Percentiles rank a stretch among this genome's conserved stretches.
These are phyloP conservation scores for Psilocybe subaeruginosa DNA, from an alignment of 768 basidiomycete genomes.

Conservation along the genomic window DNA sequence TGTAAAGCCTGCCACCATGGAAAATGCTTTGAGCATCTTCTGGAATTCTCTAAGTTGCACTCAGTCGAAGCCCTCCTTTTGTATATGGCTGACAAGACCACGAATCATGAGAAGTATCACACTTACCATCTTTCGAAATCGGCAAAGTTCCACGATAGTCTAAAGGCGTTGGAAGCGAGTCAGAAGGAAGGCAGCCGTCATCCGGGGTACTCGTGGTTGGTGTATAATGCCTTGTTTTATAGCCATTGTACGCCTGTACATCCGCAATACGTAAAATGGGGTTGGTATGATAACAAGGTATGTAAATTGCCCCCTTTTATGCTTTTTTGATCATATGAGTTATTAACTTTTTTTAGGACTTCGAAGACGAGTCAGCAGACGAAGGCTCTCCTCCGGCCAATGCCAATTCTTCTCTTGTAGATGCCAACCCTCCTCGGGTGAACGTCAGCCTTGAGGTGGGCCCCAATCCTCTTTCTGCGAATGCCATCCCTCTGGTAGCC, in stretches of 20 bases:
- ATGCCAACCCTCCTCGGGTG: too few relatives aligned
- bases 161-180: conserved; percentile 16
- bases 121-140: conserved; percentile 27
- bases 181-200: conserved; percentile 37
- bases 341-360: background rate
- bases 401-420: background rate
- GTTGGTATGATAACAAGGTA: conserved; percentile 61
- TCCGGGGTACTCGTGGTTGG: conserved; percentile 39
- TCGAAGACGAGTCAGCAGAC: background rate
- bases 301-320: background rate
- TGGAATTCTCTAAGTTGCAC: conserved; percentile 37
- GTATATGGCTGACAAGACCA: conserved; percentile 24
- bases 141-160: conserved; percentile 19
- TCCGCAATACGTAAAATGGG: conserved; percentile 38
- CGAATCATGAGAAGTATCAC: conserved; percentile 33
- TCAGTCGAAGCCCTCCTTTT: conserved; percentile 38
- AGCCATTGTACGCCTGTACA: conserved; percentile 46
- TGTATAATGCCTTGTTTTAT: conserved; percentile 51
- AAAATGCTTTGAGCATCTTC: conserved; percentile 42
- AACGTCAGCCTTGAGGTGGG: background rate
- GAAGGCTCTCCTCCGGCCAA: background rate
- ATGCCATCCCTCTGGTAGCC: background rate
- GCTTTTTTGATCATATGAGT: background rate
- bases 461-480: background rate
- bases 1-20: conserved; percentile 45